Evolutionary conservation across 1,284 basidiomycete genomes (phyloP), one percentile per base, ranked within the genome.

Genomic region (Lentinula novae-zelandiae): DNA sequence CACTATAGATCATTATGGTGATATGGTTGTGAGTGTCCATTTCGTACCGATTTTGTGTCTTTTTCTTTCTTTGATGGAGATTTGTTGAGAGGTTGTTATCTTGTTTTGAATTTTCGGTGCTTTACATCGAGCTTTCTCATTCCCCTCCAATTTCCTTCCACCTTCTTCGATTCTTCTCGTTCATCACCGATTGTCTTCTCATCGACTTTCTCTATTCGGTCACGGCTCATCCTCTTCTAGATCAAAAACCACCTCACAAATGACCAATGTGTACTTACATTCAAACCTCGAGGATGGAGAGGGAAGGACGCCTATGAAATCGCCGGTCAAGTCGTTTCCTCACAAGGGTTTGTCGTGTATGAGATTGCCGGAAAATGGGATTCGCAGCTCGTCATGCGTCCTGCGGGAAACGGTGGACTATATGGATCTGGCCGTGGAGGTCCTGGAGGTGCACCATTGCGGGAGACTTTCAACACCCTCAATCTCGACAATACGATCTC

Each of bases 311-410:
- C 95, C 0, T 95, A 83, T 68, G 96, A 98, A 75, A 95, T 98
- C 69, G 90, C 90, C 15, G 96, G 96, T 3, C 83, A 85, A 48
- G 95, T 98, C 34, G 76, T 82, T 63, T 88, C 93, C 69, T 73
- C 82, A 1, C 68, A 77, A 0, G 95, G 92, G 10, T 78, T 82
- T 34, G 77, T 87, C 46, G 83, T 78, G 0, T 95, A 96, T 78
- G 95, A 98, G 64, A 95, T 98, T 65, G 95, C 96, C 0, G 96
- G 96, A 8, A 84, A 95, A 9, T 99, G 96, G 96, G 95, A 93
- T 72, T 92, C 89, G 57, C 96, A 98, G 72, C 86, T 99, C 44
- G 90, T 98, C 59, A 95, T 94, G 12, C 86, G 95, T 27, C 83
- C 84, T 40, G 84, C 85, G 1, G 91, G 88, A 5, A 81, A 83